Base-by-base conservation (phyloP, 345 rosid genomes). In the Hypericum androsaemum region DNA sequence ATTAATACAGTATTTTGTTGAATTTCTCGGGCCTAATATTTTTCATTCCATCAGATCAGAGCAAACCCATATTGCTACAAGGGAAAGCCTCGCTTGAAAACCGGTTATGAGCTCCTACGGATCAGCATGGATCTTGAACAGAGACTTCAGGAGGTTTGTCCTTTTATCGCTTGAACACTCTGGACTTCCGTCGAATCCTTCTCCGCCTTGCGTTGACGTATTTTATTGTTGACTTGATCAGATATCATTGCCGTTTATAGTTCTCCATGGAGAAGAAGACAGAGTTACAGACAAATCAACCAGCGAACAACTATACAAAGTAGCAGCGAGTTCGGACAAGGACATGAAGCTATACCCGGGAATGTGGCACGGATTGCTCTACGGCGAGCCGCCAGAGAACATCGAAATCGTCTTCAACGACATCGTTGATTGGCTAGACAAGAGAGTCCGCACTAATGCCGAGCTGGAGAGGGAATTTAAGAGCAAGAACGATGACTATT, bases 341-440 rank as follows among this genome's bases (percentile, higher is more conserved):
- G 75, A 80, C 35, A 58, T 89, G 12, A 86, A 84, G 74, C 36
- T 84, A 47, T 89, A 89, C 49, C 80, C 82, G 0, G 79, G 56
- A 0, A 90, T 87, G 96, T 90, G 96, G 98, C 98, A 90, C 22
- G 95, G 98, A 0, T 48, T 90, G 51, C 75, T 90, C 0, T 90
- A 84, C 7, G 98, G 95, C 4, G 96, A 90, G 53, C 53, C 86
- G 12, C 56, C 58, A 6, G 70, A 76, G 28, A 90, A 87, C 65
- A 73, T 72, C 22, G 77, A 84, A 17, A 58, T 59, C 10, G 98
- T 90, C 47, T 90, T 87, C 50, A 10, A 53, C 7, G 92, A 90
- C 59, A 79, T 82, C n/a, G 75, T 84, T 37, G 22, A 11, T 0
- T 90, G 96, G 96, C 63, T 90, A 28, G 64, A 77, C 2, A 61